phyloP scores from a whole-genome alignment of 176 grass and related monocot genomes.

The Rhipidocladum racemiflorum region DNA sequence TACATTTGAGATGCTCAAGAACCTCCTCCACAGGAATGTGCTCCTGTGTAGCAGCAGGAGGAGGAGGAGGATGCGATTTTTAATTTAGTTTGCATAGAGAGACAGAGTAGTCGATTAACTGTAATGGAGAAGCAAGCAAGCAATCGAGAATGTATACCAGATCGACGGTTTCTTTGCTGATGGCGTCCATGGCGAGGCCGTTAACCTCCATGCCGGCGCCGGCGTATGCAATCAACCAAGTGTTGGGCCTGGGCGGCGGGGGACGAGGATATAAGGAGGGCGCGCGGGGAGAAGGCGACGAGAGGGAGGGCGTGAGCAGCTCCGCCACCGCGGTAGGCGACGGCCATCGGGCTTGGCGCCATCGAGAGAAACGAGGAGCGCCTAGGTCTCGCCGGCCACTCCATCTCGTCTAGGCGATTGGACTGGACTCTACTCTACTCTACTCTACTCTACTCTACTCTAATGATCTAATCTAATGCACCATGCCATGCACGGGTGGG shows the following conservation, averaged over 20 bases:
- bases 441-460: too few species aligned
- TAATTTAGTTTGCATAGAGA: background rate
- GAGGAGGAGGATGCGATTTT: background rate
- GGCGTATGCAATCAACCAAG: too few species aligned
- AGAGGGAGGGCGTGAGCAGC: background rate
- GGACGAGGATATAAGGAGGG: constrained; percentile 21
- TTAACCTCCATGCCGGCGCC: constrained; percentile 1
- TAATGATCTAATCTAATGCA: too few species aligned
- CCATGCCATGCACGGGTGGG: too few species aligned
- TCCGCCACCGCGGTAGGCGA: background rate
- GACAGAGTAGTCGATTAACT: too few species aligned
- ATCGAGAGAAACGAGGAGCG: background rate
- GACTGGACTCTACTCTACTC: too few species aligned
- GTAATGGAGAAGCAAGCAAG: background rate
- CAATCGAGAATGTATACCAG: constrained; percentile 16
- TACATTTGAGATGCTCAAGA: constrained; percentile 56
- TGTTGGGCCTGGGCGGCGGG: too few species aligned
- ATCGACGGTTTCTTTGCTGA: constrained; percentile 59
- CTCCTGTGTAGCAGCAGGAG: constrained; percentile 31
- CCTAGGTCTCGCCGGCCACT: constrained; percentile 28
- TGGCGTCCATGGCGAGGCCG: constrained; percentile 35
- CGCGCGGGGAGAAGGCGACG: background rate
- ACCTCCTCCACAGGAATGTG: constrained; percentile 61
- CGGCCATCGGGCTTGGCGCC: constrained; percentile 40
- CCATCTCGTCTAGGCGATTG: too few species aligned